Evolutionary conservation across 768 basidiomycete genomes (phyloP), one percentile per base, ranked within the genome.

Genomic region (Punctularia strigosozonata): DNA sequence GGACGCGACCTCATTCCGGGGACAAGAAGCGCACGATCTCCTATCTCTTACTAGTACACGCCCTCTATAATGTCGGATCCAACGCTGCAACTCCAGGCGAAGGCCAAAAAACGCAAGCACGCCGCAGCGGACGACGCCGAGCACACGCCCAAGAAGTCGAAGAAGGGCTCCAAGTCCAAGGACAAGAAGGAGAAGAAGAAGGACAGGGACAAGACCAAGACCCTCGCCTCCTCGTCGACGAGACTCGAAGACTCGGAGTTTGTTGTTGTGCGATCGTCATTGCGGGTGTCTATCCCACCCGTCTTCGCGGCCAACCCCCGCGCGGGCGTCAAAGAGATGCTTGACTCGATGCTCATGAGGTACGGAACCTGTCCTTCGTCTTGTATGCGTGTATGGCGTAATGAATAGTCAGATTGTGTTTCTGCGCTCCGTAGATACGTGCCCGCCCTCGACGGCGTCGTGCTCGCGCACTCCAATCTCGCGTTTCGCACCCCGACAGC

Each of bases 331-430:
- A 76, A 82, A 52, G 89, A 97, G 60, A 78, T 91, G 74, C 63
- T 97, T 14, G 90, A 97, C 58, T 86, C 85, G 6, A 83, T 95
- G 83, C 62, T 94, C 12, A 94, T 97, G 92, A 77, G 86, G 92
- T 91, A 52, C 49, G 73, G 60, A 15, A 31, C 20, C 30, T 25
- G 22, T 25, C 13, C 34, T 6, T 4, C 13, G 37, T 20, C 17
- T 22, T 21, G 8, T 2, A 1, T 41, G 37, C 17, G 28, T 38
- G 22, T 14, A 5, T n/a, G 21, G 14, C 24, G 37, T 45, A 31
- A 41, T 38, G 17, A 26, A 36, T 34, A 42, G 28, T n/a, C n/a
- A n/a, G n/a, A n/a, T n/a, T n/a, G n/a, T n/a, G 40, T 33, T 35
- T 38, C 12, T 32, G 3, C n/a, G 10, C 7, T 12, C 18, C 36